A percentile compares a stretch with the other conserved stretches of the same genome.
Evolutionary conservation across 208 protist species (phyloP).

Genomic region (Herpetomonas tarakana): DNA sequence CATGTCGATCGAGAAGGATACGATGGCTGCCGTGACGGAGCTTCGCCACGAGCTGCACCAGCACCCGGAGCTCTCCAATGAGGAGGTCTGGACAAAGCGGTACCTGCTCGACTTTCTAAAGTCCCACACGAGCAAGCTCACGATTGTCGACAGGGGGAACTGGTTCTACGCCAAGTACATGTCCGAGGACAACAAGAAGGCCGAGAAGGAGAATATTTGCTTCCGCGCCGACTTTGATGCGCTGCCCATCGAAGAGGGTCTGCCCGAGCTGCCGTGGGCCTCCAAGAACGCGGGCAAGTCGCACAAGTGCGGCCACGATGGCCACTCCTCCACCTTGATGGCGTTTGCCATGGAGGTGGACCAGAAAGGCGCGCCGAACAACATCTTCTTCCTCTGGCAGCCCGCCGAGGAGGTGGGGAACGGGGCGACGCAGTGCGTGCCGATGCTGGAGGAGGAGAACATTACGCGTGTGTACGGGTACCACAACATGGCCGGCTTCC

Average conservation of each 20-base stretch:
- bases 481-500: conserved; percentile 40
- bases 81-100: conserved; percentile 49
- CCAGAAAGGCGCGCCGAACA: conserved; percentile 31
- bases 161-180: conserved; percentile 42
- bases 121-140: conserved; percentile 20
- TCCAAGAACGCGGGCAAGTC: conserved; percentile 32
- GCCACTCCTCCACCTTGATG: conserved; percentile 29
- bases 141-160: conserved; percentile 25
- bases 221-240: conserved; percentile 46
- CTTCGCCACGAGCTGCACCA: conserved; percentile 35
- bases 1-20: conserved; percentile 6
- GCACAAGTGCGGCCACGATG: conserved; percentile 46
- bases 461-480: conserved; percentile 38
- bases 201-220: conserved; percentile 19
- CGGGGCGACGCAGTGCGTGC: conserved; percentile 36
- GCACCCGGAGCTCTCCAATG: conserved; percentile 43
- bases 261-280: conserved; percentile 28
- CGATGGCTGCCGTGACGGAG: conserved; percentile 15
- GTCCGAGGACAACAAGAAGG: conserved; percentile 2
- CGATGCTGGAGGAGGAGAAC: conserved; percentile 30
- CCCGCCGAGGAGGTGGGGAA: conserved; percentile 33
- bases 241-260: conserved; percentile 34
- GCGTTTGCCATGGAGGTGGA: conserved; percentile 49
- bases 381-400: conserved; percentile 46
- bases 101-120: conserved; percentile 25